A percentile compares a stretch with the other conserved stretches of the same genome.
Evolutionary conservation across 345 rosid species (phyloP).

Genomic region (Clarkia xantiana): DNA sequence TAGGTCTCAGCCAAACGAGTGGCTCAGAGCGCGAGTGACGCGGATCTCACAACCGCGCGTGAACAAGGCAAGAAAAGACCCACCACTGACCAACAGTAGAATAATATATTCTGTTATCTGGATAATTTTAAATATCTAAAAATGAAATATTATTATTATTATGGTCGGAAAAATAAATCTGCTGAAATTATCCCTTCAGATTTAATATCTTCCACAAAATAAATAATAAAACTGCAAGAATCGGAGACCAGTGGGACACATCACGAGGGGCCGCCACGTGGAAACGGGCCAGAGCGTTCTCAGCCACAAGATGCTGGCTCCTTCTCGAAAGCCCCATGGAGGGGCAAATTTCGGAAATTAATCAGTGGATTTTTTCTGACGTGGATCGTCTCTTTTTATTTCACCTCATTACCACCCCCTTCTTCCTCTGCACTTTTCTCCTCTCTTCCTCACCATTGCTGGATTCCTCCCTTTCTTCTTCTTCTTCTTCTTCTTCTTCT

Average conservation of each 20-base stretch:
- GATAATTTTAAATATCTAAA: no score
- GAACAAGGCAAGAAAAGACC: no score
- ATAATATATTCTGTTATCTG: no score
- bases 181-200: constrained; percentile 5
- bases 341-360: constrained; percentile 2
- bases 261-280: constrained; percentile 20
- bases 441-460: not conserved
- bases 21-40: constrained; percentile 8
- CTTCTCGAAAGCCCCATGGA: constrained; percentile 23
- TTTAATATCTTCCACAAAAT: constrained; percentile 14
- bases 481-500: not conserved
- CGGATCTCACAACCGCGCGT: not conserved
- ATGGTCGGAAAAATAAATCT: not conserved
- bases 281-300: constrained; percentile 12
- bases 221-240: not conserved
- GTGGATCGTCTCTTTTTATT: constrained; percentile 16
- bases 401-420: not conserved
- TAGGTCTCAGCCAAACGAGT: not conserved
- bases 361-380: constrained; percentile 16
- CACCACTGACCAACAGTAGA: no score
- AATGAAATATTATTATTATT: no score
- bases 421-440: not conserved
- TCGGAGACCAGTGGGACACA: not conserved
- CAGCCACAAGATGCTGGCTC: constrained; percentile 36
- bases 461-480: not conserved